Conservation (phyloP, 306 rosid species). For the Cicer yamashitae region DNA sequence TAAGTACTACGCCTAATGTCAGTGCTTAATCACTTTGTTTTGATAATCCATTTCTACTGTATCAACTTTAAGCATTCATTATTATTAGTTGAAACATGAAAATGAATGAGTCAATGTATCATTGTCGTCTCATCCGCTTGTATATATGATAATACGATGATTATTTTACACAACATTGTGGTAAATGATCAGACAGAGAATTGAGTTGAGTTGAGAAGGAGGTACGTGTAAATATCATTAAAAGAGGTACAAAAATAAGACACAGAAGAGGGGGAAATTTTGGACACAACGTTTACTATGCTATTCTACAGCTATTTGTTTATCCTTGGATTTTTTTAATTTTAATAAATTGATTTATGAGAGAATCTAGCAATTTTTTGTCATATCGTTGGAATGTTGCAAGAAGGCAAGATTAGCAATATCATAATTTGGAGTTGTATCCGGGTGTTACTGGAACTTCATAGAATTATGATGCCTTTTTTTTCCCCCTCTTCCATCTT, state of each 20-base stretch:
- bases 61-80: slow-evolving; percentile 24
- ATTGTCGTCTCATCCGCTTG: slow-evolving; percentile 8
- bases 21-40: slow-evolving; percentile 40
- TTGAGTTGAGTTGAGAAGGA: slow-evolving; percentile 3
- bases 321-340: not conserved
- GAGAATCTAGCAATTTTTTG: not conserved
- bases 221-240: not conserved
- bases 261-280: not conserved
- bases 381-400: not conserved
- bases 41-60: slow-evolving; percentile 33
- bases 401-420: not conserved
- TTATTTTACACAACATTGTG: not conserved
- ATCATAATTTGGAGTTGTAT: not conserved
- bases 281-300: not conserved
- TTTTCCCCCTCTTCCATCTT: not conserved
- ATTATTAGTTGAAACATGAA: slow-evolving; percentile 7
- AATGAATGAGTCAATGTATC: slow-evolving; percentile 3
- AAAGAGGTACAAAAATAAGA: not conserved
- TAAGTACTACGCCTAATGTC: slow-evolving; percentile 47
- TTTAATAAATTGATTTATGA: not conserved
- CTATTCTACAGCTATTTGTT: not conserved
- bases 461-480: not conserved
- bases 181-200: not conserved
- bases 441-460: not conserved
- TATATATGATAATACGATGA: slow-evolving; percentile 23